Conservation (phyloP, 2,329 filamentous ascomycete species). For the Hortaea sp. region DNA sequence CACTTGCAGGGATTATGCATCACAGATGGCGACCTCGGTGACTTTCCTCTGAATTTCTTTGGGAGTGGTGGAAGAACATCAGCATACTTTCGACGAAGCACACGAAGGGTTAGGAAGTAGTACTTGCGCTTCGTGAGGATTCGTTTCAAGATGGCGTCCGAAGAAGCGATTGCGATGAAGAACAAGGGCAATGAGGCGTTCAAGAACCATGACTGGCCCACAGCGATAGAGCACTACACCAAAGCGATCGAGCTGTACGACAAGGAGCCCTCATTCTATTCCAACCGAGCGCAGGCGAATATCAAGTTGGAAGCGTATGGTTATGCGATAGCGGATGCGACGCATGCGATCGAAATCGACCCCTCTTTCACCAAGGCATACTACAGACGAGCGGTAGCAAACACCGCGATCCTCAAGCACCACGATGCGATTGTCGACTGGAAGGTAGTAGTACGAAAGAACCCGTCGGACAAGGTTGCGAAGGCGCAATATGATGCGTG, state of each 20-base stretch:
- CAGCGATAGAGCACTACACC: slow-evolving; percentile 72
- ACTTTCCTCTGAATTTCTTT: too few relatives aligned
- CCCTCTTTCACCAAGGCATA: slow-evolving; percentile 87
- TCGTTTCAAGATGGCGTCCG: slow-evolving; percentile 15
- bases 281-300: slow-evolving; percentile 89
- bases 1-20: too few relatives aligned
- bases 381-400: slow-evolving; percentile 84
- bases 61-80: too few relatives aligned
- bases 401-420: slow-evolving; percentile 81
- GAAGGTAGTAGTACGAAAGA: slow-evolving; percentile 77
- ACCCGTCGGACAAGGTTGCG: slow-evolving; percentile 80
- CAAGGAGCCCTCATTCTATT: slow-evolving; percentile 80
- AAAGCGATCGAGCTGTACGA: slow-evolving; percentile 70
- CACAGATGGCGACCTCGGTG: too few relatives aligned
- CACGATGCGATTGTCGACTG: slow-evolving; percentile 87
- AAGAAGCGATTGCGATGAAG: slow-evolving; percentile 72
- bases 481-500: slow-evolving; percentile 86
- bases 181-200: slow-evolving; percentile 93
- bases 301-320: slow-evolving; percentile 95
- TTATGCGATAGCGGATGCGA: slow-evolving; percentile 82
- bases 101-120: too few relatives aligned
- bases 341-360: slow-evolving; percentile 83
- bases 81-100: too few relatives aligned
- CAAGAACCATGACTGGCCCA: slow-evolving; percentile 72
- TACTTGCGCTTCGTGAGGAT: too few relatives aligned